These are phyloP conservation scores for Rugosomyces carneus DNA, from an alignment of 1,284 basidiomycete species.

Conservation along the genomic window DNA sequence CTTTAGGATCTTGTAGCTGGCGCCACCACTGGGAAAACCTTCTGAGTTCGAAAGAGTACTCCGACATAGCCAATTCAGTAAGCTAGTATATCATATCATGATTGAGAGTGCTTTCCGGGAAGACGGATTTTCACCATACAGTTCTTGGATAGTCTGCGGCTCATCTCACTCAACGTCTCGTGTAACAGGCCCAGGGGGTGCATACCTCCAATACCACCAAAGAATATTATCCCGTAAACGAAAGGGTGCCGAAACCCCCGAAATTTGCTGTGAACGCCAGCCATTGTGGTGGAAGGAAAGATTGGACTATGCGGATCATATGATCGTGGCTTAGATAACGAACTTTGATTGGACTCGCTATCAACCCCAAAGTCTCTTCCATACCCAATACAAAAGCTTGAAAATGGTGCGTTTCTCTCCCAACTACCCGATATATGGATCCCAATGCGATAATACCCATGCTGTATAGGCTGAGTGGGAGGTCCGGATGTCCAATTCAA, in stretches of 20 bases:
- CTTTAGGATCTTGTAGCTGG: constrained; percentile 21
- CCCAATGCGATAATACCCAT: neutral
- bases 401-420: too few relatives aligned
- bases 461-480: constrained; percentile 51
- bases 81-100: constrained; percentile 28
- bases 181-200: neutral
- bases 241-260: constrained; percentile 44
- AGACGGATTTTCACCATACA: constrained; percentile 19
- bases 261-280: constrained; percentile 18
- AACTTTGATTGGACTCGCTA: neutral
- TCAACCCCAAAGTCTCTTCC: neutral
- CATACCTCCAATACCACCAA: constrained; percentile 36
- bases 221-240: constrained; percentile 35
- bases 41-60: constrained; percentile 39
- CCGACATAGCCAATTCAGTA: constrained; percentile 43
- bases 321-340: constrained; percentile 6
- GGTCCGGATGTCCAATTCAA: constrained; percentile 79
- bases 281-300: neutral
- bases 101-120: neutral
- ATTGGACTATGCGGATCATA: neutral
- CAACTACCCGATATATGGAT: too few relatives aligned
- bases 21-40: constrained; percentile 38
- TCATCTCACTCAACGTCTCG: neutral
- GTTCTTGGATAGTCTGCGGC: constrained; percentile 37
- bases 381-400: neutral